Base-by-base conservation (phyloP, 2,329 filamentous ascomycete genomes). In the Dothideomycetes sp. region DNA sequence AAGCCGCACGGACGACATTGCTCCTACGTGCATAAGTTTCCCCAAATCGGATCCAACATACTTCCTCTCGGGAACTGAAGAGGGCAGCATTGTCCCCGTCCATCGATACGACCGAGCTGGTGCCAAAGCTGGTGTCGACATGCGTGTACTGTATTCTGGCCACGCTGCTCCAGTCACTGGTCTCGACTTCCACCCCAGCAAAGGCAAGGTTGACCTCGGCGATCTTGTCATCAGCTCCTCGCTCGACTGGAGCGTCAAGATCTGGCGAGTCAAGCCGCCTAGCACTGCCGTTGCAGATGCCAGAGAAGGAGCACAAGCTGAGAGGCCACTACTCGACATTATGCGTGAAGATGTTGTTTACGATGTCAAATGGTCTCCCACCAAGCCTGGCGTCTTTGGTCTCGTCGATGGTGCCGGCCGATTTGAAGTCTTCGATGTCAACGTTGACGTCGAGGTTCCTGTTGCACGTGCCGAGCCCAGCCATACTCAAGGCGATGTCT, bases 41-140 rank as follows among this genome's bases (percentile, higher is more conserved):
- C 91, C 91, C 1, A 79, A 89, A 53, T 83, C 87, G 1, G 93
- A 98, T 54, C 91, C 91, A 3, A 98, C 91, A 0, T 96, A 94
- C 62, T 98, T 98, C 70, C 77, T 98, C 3, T 84, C 94, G 24
- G 91, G 93, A 31, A 94, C 88, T 19, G 91, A 98, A 65, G 91
- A 98, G 67, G 93, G 93, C 37, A 81, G 81, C 34, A 95, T 98
- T 47, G 94, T 91, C 62, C 88, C 91, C 0, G 95, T 93, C 57
- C 91, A 98, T 60, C 76, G 91, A 45, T 98, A 98, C 64, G 91
- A 98, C 62, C 84, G 93, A 47, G 91, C 93, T 4, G 91, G 91
- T 42, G 91, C 91, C 48, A 96, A 96, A 66, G 89, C 91, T 4
- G 91, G 91, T 35, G 86, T 95, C 18, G 93, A 98, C 58, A 77